phyloP scores from a whole-genome alignment of 345 rosid genomes.

The Reutealis trisperma region DNA sequence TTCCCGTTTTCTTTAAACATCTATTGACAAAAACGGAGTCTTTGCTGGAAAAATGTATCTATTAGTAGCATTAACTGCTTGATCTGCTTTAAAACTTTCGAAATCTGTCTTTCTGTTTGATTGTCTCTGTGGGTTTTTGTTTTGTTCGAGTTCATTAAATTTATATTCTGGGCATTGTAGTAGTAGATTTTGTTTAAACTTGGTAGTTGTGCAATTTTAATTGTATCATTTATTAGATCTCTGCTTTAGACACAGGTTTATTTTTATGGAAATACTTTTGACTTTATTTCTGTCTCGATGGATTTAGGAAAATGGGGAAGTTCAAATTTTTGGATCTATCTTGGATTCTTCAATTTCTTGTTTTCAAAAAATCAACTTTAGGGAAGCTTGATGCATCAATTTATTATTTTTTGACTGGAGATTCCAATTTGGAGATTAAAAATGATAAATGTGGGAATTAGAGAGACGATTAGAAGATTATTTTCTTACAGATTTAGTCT shows the following conservation, averaged over 20 bases:
- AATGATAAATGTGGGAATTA: not conserved
- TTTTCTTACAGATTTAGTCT: not conserved
- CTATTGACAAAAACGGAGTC: not conserved
- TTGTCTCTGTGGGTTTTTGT: conserved; percentile 8
- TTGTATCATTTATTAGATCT: conserved; percentile 7
- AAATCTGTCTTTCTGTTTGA: not conserved
- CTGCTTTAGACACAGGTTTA: conserved; percentile 5
- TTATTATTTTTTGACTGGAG: not conserved
- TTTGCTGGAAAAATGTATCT: not conserved
- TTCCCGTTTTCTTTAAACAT: no score
- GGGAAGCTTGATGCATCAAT: no score
- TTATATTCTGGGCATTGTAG: conserved; percentile 11
- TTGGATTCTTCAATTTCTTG: conserved; percentile 4
- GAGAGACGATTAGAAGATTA: not conserved
- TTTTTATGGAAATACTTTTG: not conserved
- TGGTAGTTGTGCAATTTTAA: not conserved
- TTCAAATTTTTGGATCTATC: conserved; percentile 15
- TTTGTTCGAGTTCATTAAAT: not conserved
- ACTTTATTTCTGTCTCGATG: not conserved
- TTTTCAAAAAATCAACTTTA: not conserved
- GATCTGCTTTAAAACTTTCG: conserved; percentile 23
- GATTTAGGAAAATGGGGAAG: not conserved
- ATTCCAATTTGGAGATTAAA: not conserved
- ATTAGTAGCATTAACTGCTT: not conserved
- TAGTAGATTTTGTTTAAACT: not conserved